phyloP scores from a whole-genome alignment of 2,329 filamentous ascomycete species.

The Trichophyton benhamiae region DNA sequence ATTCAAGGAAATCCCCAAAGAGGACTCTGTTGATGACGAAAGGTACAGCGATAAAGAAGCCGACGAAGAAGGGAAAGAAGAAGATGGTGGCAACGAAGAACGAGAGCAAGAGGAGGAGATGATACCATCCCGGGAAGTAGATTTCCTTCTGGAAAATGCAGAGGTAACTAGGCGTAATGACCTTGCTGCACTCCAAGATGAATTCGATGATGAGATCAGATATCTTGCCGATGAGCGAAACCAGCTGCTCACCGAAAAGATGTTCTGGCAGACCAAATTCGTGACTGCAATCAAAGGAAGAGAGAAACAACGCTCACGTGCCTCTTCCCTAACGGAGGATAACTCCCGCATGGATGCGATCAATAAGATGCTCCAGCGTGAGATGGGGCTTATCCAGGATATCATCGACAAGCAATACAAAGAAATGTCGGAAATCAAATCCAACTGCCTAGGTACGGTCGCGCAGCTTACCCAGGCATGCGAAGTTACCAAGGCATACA shows the following conservation, averaged over 20 bases:
- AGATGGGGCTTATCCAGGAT: constrained; percentile 2
- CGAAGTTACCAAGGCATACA: not conserved
- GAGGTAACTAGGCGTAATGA: constrained; percentile 5
- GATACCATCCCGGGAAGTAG: constrained; percentile 5
- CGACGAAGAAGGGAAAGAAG: not conserved
- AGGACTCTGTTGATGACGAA: not conserved
- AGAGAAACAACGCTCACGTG: not conserved
- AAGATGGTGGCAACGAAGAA: not conserved
- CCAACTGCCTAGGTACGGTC: not conserved
- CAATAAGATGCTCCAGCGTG: not conserved
- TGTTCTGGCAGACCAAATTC: constrained; percentile 7
- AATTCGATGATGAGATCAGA: constrained; percentile 6
- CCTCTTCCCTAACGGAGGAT: not conserved
- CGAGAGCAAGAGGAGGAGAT: not conserved
- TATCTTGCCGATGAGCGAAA: not conserved
- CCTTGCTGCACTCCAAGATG: not conserved
- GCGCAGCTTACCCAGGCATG: not conserved
- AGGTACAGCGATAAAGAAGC: not conserved
- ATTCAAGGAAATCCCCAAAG: not conserved
- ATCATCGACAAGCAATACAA: not conserved
- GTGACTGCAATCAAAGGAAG: constrained; percentile 4
- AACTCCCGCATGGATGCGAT: not conserved
- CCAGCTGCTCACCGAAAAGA: not conserved
- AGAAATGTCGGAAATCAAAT: not conserved
- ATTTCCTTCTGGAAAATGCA: constrained; percentile 6